Conservation (phyloP, 1,284 basidiomycete genomes). For the Thelephora terrestris region DNA sequence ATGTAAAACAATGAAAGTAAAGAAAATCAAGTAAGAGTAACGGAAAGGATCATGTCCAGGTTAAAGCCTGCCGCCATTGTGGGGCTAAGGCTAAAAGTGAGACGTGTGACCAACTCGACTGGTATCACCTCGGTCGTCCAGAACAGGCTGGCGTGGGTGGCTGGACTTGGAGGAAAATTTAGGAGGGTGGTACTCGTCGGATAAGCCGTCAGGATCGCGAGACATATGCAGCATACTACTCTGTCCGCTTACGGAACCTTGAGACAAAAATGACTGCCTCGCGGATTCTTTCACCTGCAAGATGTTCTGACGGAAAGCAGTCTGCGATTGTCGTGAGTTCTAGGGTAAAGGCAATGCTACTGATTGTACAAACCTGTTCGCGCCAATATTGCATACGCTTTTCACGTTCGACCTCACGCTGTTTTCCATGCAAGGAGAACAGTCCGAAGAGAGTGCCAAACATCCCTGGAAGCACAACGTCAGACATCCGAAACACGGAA, state of each 20-base stretch:
- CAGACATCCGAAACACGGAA: not conserved
- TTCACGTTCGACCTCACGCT: slow-evolving; percentile 66
- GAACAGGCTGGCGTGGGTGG: slow-evolving; percentile 43
- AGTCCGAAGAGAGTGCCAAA: slow-evolving; percentile 56
- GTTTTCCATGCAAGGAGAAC: slow-evolving; percentile 60
- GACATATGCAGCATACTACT: slow-evolving; percentile 35
- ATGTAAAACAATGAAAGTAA: no score
- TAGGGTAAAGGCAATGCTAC: not conserved
- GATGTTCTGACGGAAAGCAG: slow-evolving; percentile 69
- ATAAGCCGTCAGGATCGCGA: slow-evolving; percentile 26
- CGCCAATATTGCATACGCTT: slow-evolving; percentile 81
- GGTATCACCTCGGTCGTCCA: slow-evolving; percentile 33
- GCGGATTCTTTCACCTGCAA: slow-evolving; percentile 67
- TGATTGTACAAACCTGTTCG: slow-evolving; percentile 50
- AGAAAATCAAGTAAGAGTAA: no score
- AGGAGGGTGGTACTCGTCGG: slow-evolving; percentile 46
- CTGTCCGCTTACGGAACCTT: slow-evolving; percentile 34
- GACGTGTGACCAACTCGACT: not conserved
- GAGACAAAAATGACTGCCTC: slow-evolving; percentile 48
- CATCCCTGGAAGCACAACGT: slow-evolving; percentile 43
- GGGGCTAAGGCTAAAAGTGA: not conserved
- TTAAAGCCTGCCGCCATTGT: no score
- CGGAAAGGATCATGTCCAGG: no score
- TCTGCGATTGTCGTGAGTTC: slow-evolving; percentile 28
- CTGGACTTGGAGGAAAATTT: slow-evolving; percentile 41